Percentiles rank a stretch among this genome's conserved stretches.
Conservation (phyloP, 352 stramenopile genomes). For the Phytophthora tentaculata region DNA sequence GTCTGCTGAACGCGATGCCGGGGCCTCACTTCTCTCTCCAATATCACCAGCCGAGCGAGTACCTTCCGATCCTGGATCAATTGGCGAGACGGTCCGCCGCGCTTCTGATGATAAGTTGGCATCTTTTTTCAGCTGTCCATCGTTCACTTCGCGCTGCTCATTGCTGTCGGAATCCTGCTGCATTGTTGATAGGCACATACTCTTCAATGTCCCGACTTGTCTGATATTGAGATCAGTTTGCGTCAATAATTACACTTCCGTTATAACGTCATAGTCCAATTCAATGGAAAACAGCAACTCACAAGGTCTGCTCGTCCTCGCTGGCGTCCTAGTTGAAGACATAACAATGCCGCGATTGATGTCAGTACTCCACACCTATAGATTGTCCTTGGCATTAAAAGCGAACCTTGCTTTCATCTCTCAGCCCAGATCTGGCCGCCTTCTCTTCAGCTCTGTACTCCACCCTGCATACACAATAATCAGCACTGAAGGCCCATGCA, state of each 20-base stretch:
- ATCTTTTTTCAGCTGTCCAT: slow-evolving; percentile 7
- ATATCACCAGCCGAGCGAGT: background rate
- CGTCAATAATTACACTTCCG: slow-evolving; percentile 10
- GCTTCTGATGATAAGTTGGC: background rate
- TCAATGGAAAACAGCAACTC: slow-evolving; percentile 9
- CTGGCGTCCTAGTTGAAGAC: slow-evolving; percentile 9
- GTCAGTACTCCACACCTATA: slow-evolving; percentile 2
- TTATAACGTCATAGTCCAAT: slow-evolving; percentile 1
- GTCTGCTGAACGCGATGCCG: slow-evolving; percentile 11
- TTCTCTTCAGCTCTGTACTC: slow-evolving; percentile 11
- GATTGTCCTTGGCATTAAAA: background rate
- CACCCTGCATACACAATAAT: slow-evolving; percentile 9
- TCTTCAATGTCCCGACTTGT: slow-evolving; percentile 40
- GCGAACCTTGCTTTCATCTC: slow-evolving; percentile 14
- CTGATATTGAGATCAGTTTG: slow-evolving; percentile 15
- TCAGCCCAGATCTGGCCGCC: background rate
- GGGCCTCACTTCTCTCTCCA: background rate
- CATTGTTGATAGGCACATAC: slow-evolving; percentile 33
- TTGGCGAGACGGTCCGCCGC: background rate
- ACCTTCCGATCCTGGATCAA: slow-evolving; percentile 3
- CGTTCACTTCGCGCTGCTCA: slow-evolving; percentile 4
- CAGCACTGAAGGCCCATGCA: slow-evolving; percentile 5
- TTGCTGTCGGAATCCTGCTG: slow-evolving; percentile 15
- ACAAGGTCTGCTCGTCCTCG: slow-evolving; percentile 16
- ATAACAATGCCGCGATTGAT: background rate